These are phyloP conservation scores for Xylariales sp. DNA, from an alignment of 2,329 filamentous ascomycete species.

Conservation along the genomic window DNA sequence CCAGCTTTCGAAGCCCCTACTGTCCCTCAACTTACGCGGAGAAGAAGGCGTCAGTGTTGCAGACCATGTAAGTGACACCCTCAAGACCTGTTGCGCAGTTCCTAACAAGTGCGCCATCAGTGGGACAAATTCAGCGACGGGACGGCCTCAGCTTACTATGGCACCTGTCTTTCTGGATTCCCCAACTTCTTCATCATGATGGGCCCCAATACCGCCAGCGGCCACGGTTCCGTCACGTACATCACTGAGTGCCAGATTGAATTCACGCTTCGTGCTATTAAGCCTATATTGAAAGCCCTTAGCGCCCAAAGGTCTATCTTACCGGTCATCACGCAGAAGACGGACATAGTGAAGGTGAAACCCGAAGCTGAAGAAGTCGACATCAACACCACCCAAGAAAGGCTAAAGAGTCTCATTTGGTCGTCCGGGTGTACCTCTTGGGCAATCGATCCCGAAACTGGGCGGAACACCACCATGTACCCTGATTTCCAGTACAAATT, in stretches of 20 bases:
- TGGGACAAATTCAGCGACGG: slow-evolving; percentile 32
- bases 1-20: slow-evolving; percentile 6
- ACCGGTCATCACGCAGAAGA: slow-evolving; percentile 24
- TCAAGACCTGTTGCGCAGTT: not conserved
- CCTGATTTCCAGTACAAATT: slow-evolving; percentile 33
- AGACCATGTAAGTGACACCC: slow-evolving; percentile 27
- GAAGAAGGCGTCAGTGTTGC: slow-evolving; percentile 20
- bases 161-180: slow-evolving; percentile 32
- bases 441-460: slow-evolving; percentile 25
- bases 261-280: slow-evolving; percentile 31
- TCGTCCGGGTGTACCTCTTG: slow-evolving; percentile 29
- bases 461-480: slow-evolving; percentile 32
- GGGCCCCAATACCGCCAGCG: slow-evolving; percentile 33
- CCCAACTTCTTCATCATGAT: slow-evolving; percentile 34
- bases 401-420: slow-evolving; percentile 22
- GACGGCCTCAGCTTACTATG: slow-evolving; percentile 29
- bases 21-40: slow-evolving; percentile 24
- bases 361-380: slow-evolving; percentile 31
- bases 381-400: slow-evolving; percentile 21
- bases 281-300: slow-evolving; percentile 31
- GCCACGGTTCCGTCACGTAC: slow-evolving; percentile 26
- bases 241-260: slow-evolving; percentile 31
- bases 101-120: slow-evolving; percentile 17
- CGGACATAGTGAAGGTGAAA: slow-evolving; percentile 25
- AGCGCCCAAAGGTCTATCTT: slow-evolving; percentile 26